Evolutionary conservation across 495 filamentous ascomycete genomes (phyloP).

Genomic region (Penicillium salamii): DNA sequence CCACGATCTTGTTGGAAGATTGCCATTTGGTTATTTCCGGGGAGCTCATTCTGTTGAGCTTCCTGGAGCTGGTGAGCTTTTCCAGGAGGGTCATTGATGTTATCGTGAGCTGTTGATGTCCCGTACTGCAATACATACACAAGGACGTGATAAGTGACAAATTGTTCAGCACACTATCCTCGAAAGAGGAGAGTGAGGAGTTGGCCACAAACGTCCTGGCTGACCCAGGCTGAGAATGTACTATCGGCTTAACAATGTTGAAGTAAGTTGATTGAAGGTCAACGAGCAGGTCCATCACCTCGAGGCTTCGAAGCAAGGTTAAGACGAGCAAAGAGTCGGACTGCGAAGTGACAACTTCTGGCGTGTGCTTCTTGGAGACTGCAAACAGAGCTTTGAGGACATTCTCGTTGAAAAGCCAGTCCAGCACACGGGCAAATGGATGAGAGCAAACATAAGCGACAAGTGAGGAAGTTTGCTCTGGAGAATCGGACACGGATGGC

Average conservation of each 20-base stretch:
- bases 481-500: slow-evolving; percentile 67
- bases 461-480: slow-evolving; percentile 67
- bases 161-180: slow-evolving; percentile 85
- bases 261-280: slow-evolving; percentile 89
- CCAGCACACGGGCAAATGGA: slow-evolving; percentile 88
- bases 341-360: slow-evolving; percentile 61
- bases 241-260: slow-evolving; percentile 74
- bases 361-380: slow-evolving; percentile 67
- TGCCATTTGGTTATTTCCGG: slow-evolving; percentile 48
- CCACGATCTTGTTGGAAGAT: slow-evolving; percentile 74
- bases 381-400: slow-evolving; percentile 76
- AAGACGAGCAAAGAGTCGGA: slow-evolving; percentile 73
- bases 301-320: slow-evolving; percentile 68
- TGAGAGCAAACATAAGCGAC: slow-evolving; percentile 78
- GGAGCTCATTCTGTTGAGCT: slow-evolving; percentile 56
- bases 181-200: slow-evolving; percentile 74
- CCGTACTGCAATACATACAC: slow-evolving; percentile 78
- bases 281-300: slow-evolving; percentile 76
- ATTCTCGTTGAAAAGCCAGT: slow-evolving; percentile 95
- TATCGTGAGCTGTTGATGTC: slow-evolving; percentile 70
- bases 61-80: slow-evolving; percentile 78
- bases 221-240: slow-evolving; percentile 54
- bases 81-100: slow-evolving; percentile 76
- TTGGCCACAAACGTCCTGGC: slow-evolving; percentile 58
- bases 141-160: slow-evolving; percentile 71